Evolutionary conservation across 371 early-diverging fungal genomes (phyloP).

Genomic region (Parasitella parasitica): DNA sequence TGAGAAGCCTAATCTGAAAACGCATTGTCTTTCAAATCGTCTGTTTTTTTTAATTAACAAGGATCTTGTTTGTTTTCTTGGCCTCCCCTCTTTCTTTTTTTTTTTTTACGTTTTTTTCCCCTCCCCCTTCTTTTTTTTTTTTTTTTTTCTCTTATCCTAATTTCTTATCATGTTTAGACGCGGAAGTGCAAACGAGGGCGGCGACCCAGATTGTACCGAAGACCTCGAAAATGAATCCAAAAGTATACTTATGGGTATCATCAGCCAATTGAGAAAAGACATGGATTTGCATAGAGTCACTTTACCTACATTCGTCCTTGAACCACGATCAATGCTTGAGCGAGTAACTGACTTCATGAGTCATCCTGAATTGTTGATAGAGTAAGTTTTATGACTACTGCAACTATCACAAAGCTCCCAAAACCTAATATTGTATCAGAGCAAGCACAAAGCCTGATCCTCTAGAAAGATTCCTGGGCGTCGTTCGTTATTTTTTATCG

Average conservation of each 20-base stretch:
- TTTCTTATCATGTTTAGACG: conserved; percentile 18
- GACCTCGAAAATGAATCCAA: conserved; percentile 83
- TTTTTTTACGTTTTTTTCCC: not conserved
- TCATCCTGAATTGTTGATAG: conserved; percentile 83
- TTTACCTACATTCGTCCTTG: conserved; percentile 93
- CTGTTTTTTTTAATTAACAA: not conserved
- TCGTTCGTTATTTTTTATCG: conserved; percentile 85
- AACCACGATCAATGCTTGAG: conserved; percentile 93
- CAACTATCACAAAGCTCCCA: no score
- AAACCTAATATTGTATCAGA: no score
- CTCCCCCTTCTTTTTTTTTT: not conserved
- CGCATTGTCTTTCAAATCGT: not conserved
- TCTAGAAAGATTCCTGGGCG: conserved; percentile 75
- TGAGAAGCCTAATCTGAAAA: not conserved
- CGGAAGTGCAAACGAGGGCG: conserved; percentile 8
- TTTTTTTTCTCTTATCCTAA: not conserved
- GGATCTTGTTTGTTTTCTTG: conserved; percentile 1
- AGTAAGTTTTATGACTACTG: no score
- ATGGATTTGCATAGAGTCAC: conserved; percentile 89
- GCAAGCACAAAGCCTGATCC: conserved; percentile 70
- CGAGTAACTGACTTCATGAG: conserved; percentile 93
- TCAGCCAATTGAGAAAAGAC: conserved; percentile 83
- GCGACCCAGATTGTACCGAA: conserved; percentile 63
- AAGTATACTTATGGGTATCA: conserved; percentile 82
- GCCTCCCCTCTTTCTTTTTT: not conserved